Evolutionary conservation across 306 rosid species (phyloP).

Genomic region (Cucumis melo): DNA sequence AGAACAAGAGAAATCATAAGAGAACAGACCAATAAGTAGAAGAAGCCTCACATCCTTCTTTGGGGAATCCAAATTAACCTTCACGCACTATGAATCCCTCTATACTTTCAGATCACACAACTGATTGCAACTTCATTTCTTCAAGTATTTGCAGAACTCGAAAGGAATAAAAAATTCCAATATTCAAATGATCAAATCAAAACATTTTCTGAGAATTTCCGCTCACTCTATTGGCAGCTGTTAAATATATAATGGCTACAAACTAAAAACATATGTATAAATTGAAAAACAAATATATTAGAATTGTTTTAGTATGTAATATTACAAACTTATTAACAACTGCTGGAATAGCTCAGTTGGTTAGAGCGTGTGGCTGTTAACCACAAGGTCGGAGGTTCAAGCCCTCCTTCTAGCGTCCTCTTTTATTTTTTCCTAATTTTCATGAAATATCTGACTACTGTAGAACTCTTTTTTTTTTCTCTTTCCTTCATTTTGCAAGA

Average conservation of each 20-base stretch:
- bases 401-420: background rate
- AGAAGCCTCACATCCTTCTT: constrained; percentile 92
- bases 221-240: too few relatives aligned
- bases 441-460: background rate
- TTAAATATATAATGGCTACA: too few relatives aligned
- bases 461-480: background rate
- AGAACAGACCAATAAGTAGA: constrained; percentile 59
- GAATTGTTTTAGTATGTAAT: too few relatives aligned
- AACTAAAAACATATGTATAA: too few relatives aligned
- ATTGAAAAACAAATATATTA: too few relatives aligned
- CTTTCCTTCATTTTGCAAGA: background rate
- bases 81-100: constrained; percentile 49
- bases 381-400: background rate
- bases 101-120: constrained; percentile 50
- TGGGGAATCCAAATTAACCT: constrained; percentile 92
- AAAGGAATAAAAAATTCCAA: too few relatives aligned
- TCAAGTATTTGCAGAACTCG: background rate
- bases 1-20: too few relatives aligned
- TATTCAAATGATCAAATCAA: too few relatives aligned
- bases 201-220: too few relatives aligned
- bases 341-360: constrained; percentile 6
- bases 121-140: constrained; percentile 27
- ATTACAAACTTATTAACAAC: too few relatives aligned
- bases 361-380: background rate
- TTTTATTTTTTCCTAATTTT: background rate